Base-by-base conservation (phyloP, 2,329 filamentous ascomycete species). In the Pseudocercospora vitis region DNA sequence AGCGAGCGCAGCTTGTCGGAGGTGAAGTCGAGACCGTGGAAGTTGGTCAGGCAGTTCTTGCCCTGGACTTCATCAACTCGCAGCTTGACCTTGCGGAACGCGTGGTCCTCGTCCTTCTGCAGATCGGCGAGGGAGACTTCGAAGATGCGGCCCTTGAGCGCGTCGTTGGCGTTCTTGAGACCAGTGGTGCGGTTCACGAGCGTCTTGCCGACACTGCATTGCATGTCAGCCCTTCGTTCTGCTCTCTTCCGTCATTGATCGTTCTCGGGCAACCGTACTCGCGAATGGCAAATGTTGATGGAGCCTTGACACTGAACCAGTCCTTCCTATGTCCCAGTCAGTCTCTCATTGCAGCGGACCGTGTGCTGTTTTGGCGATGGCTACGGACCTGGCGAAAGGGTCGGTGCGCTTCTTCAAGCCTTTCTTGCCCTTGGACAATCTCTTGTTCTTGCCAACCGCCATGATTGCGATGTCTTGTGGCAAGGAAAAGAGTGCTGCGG, bases 371-470 rank as follows among this genome's bases (percentile, higher is more conserved):
- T 24, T 24, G 21, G 21, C 21, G n/a, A 7, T 28, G 24, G 24
- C 23, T 28, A 45, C 42, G 24, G 42, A 45, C 42, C 42, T 60
- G 73, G 91, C 85, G 84, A 97, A 97, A 73, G 94, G 92, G 79
- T 99, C 94, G 73, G 91, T 92, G 82, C 92, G 92, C 92, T 99
- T 97, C 90, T 97, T 97, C 77, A 97, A 84, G 79, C 94, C 92
- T 87, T 99, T 99, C 90, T 97, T 99, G 82, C 94, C 94, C 86
- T 99, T 99, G 68, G 94, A 97, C 83, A 99, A 86, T 85, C 94
- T 91, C 91, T 99, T 99, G 87, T 99, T 99, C 89, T 90, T 90
- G 82, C 87, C 87, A 78, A 90, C 87, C 83, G 87, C 87, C 87
- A 90, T 72, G 65, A 61, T 71, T 65, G 65, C 66, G 63, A 57